Evolutionary conservation across 805 yeast genomes (phyloP).

Genomic region (Brettanomyces naardenensis): DNA sequence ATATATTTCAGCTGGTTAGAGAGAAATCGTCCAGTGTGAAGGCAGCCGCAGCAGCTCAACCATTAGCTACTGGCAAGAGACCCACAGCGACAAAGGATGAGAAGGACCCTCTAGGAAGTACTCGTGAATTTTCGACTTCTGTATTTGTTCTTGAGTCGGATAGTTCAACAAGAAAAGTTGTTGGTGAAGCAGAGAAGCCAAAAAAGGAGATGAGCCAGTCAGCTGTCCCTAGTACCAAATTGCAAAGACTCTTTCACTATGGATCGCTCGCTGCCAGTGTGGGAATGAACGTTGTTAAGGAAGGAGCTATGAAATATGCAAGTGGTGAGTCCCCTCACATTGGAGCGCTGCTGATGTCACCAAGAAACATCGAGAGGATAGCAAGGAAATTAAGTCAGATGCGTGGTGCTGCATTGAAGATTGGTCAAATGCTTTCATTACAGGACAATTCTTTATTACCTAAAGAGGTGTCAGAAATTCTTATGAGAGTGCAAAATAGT

Average conservation of each 20-base stretch:
- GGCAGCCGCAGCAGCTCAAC: not conserved
- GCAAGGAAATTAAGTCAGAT: constrained; percentile 83
- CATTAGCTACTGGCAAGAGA: no score
- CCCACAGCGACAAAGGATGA: no score
- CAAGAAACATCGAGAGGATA: constrained; percentile 78
- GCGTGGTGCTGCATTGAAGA: constrained; percentile 98
- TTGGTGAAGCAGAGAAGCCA: constrained; percentile 28
- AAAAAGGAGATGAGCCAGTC: constrained; percentile 44
- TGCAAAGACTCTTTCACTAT: constrained; percentile 88
- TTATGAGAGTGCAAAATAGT: constrained; percentile 81
- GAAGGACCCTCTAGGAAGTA: no score
- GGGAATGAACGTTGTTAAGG: constrained; percentile 75
- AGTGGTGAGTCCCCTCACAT: constrained; percentile 37
- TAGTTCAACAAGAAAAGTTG: constrained; percentile 4
- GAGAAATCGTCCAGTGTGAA: not conserved
- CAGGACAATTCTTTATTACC: constrained; percentile 87
- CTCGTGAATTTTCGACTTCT: constrained; percentile 2
- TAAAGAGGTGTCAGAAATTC: constrained; percentile 69
- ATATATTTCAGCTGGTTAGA: not conserved
- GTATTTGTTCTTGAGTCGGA: not conserved
- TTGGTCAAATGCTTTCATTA: constrained; percentile 95
- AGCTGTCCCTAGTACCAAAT: constrained; percentile 77
- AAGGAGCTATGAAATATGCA: constrained; percentile 64
- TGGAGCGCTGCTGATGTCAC: constrained; percentile 60
- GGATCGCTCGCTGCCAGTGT: constrained; percentile 89